phyloP scores from a whole-genome alignment of 305 asterid species.

The Andrographis paniculata region DNA sequence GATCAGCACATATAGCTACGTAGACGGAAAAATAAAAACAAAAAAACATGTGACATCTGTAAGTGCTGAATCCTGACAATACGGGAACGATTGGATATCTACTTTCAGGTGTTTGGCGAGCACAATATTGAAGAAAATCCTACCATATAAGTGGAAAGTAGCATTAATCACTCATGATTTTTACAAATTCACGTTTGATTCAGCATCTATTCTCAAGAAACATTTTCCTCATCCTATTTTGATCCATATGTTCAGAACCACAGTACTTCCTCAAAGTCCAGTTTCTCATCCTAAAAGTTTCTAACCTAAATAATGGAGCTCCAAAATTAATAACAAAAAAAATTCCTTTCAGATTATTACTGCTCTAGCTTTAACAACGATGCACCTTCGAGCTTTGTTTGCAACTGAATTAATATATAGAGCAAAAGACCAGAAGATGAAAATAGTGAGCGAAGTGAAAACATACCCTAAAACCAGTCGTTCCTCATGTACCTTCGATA shows the following conservation, averaged over 20 bases:
- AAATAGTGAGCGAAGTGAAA: constrained; percentile 2
- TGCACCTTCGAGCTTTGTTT: neutral
- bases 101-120: neutral
- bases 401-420: too few relatives aligned
- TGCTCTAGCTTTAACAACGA: too few relatives aligned
- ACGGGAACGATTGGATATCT: neutral
- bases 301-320: neutral
- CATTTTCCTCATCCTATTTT: too few relatives aligned
- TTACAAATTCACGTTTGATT: too few relatives aligned
- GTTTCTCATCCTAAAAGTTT: neutral
- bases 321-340: neutral
- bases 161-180: too few relatives aligned
- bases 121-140: neutral
- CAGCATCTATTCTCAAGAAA: too few relatives aligned
- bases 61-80: neutral
- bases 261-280: neutral
- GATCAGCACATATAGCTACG: constrained; percentile 20
- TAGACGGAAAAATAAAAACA: too few relatives aligned
- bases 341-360: neutral
- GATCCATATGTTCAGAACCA: too few relatives aligned
- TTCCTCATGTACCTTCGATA: constrained; percentile 66
- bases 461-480: constrained; percentile 57
- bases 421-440: neutral
- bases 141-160: neutral
- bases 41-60: neutral